Conservation (phyloP, 2,329 filamentous ascomycete genomes). For the Fonsecaea erecta region DNA sequence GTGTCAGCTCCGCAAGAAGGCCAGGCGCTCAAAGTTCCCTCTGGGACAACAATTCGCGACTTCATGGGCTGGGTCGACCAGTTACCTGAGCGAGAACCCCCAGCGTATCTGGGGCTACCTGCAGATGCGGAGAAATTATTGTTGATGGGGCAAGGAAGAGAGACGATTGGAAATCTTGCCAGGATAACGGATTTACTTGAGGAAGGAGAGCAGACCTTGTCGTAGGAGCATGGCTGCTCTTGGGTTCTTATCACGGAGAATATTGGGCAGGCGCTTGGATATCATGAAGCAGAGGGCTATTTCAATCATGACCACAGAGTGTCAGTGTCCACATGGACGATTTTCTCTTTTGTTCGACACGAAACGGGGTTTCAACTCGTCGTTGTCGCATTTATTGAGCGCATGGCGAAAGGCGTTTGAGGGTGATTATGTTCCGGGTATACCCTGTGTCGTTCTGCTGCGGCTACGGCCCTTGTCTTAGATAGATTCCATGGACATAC, state of each 20-base stretch:
- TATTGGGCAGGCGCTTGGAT: neutral
- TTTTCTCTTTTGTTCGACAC: slow-evolving; percentile 6
- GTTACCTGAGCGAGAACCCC: slow-evolving; percentile 92
- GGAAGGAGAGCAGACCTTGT: slow-evolving; percentile 82
- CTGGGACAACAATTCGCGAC: slow-evolving; percentile 78
- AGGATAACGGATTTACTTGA: slow-evolving; percentile 87
- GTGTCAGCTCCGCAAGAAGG: slow-evolving; percentile 67
- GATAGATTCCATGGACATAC: slow-evolving; percentile 19
- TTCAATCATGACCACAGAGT: slow-evolving; percentile 16
- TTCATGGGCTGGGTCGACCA: slow-evolving; percentile 91
- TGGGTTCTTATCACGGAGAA: neutral
- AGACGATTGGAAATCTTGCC: slow-evolving; percentile 81
- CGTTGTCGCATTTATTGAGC: slow-evolving; percentile 4
- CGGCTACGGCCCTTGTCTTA: slow-evolving; percentile 15
- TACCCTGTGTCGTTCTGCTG: slow-evolving; percentile 17
- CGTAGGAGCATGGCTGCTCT: slow-evolving; percentile 8
- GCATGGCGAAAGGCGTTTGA: slow-evolving; percentile 19
- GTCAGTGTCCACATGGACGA: slow-evolving; percentile 14
- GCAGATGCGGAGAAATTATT: slow-evolving; percentile 96
- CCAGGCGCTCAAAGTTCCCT: slow-evolving; percentile 72
- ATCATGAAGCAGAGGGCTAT: neutral
- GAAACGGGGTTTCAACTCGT: slow-evolving; percentile 1
- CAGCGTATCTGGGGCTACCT: slow-evolving; percentile 89
- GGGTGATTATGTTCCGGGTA: slow-evolving; percentile 12
- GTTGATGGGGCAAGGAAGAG: slow-evolving; percentile 82